Base-by-base conservation (phyloP, 306 rosid species). In the Lithocarpus polystachyus region DNA sequence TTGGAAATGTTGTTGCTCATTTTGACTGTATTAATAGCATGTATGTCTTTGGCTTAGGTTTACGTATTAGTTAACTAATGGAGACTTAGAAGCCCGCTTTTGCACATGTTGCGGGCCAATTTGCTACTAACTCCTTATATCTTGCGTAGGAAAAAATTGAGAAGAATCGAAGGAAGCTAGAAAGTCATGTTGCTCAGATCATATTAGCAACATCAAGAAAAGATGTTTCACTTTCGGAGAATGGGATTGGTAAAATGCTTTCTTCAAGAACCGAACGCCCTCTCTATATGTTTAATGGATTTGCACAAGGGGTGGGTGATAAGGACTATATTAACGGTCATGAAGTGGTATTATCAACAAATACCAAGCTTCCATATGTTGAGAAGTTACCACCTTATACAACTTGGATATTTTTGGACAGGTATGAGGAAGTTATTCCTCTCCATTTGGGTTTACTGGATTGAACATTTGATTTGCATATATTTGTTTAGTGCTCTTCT, bases 321-420 rank as follows among this genome's bases (percentile, higher is more conserved):
- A 89, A 77, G 83, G 90, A 92, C 76, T 78, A 72, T 61, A 72
- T 83, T 51, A 83, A 67, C 74, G 77, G 80, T 82, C 89, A 82
- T 61, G 99, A 92, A 48, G 83, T 68, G 17, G 71, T 83, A 77
- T 61, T 82, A 71, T 80, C 85, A 73, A 59, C 92, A 69, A 89
- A 88, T 77, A 77, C 84, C 77, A 90, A 87, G 87, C 91, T 94
- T 72, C 93, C 95, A 56, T 71, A 53, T 77, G 77, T 86, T 70
- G 90, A 89, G 71, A 91, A 82, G 83, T 75, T 95, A 77, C 98
- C 97, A 3, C 90, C 96, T 48, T 95, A 89, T 84, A 90, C 97
- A 22, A 89, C 99, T 19, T 95, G 99, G 99, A 92, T 91, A 75
- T 95, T 91, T 87, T 86, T 95, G 90, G 94, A 88, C 76, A 95